Base-by-base conservation (phyloP, 257 asterid genomes). In the Nicotiana tomentosiformis region DNA sequence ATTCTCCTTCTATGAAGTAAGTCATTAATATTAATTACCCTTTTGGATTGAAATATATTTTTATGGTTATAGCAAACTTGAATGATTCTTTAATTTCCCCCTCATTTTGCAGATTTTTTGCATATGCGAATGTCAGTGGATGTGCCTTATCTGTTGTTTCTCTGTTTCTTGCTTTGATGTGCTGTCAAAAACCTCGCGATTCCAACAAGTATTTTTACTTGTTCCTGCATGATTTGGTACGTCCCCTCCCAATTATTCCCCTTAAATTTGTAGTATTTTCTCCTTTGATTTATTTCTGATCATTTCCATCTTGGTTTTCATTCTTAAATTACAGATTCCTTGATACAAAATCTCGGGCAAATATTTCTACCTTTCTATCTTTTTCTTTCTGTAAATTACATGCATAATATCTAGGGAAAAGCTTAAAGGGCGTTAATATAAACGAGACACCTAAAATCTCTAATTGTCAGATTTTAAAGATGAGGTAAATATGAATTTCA, bases 161-260 rank as follows among this genome's bases (percentile, higher is more conserved):
- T 2, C 82, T 90, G 7, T 30, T 90, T 15, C 12, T 86, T 14
- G 81, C 83, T 4, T 33, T 85, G 77, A 14, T 89, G 85, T 64
- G 85, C 1, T 80, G 87, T 15, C 67, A 80, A 26, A 93, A 86
- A 66, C 51, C 85, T 1, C 70, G 78, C 9, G 35, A 85, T 80
- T 77, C 87, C 5, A 74, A 56, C 7, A 53, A 85, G 66, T 87
- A 87, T 77, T 92, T 91, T 90, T 84, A 20, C 88, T 12, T 94
- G 78, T 92, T 93, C 83, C 77, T 94, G 51, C 95, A 82, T 84
- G 98, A 94, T 85, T 78, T 94, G 93, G 97, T 94, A 85, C 20
- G 70, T 68, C 16, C 32, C 33, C 58, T 20, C 18, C 33, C 30
- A 4, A 56, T 56, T 56, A 56, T 56, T 56, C n/a, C 61, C 18